Conservation (phyloP, 345 rosid genomes). For the Eutrema yunnanense region DNA sequence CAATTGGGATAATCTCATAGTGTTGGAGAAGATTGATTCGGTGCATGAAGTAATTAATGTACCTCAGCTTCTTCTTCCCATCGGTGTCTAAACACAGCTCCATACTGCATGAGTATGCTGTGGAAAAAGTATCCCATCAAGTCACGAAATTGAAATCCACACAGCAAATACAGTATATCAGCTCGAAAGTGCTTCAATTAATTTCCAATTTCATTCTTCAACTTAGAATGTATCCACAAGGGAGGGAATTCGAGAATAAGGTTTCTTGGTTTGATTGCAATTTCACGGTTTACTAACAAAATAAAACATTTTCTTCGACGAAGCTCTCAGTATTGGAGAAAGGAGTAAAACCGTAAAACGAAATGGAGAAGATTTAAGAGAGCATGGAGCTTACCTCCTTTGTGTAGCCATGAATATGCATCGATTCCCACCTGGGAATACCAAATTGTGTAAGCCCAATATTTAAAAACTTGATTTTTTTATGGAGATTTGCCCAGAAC, state of each 20-base stretch:
- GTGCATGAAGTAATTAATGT: conserved; percentile 78
- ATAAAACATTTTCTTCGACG: not conserved
- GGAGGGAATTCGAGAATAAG: not conserved
- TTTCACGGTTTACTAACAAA: not conserved
- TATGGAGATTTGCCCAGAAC: conserved; percentile 2
- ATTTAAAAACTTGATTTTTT: not conserved
- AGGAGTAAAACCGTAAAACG: not conserved
- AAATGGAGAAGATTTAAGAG: not conserved
- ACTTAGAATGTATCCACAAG: not conserved
- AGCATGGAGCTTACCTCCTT: conserved; percentile 57
- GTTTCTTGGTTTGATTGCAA: not conserved
- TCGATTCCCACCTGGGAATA: conserved; percentile 80
- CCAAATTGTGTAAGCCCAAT: not conserved
- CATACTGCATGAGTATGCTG: conserved; percentile 96
- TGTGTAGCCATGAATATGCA: conserved; percentile 92
- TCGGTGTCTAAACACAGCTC: conserved; percentile 72
- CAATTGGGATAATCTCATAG: conserved; percentile 61
- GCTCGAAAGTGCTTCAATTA: not conserved
- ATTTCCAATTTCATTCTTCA: not conserved
- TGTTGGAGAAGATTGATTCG: conserved; percentile 63
- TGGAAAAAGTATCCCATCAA: not conserved
- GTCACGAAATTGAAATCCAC: conserved; percentile 1
- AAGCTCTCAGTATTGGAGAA: not conserved
- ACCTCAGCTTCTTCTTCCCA: conserved; percentile 54
- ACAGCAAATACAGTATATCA: not conserved